Evolutionary conservation across 2,329 filamentous ascomycete species (phyloP).

Genomic region (Hypoxylon sp.): DNA sequence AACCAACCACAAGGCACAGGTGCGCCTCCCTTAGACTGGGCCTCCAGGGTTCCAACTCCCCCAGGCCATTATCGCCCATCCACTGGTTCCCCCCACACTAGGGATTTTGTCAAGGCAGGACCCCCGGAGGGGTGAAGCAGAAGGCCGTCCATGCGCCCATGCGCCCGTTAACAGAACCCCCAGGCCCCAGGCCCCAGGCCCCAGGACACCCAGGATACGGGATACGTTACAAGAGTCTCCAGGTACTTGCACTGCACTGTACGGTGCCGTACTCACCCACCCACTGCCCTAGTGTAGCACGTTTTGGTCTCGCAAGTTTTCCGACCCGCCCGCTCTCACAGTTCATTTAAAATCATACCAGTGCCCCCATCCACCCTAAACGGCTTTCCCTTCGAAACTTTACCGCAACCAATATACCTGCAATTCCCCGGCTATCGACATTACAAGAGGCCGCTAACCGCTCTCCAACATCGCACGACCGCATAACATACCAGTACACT

Average conservation of each 20-base stretch:
- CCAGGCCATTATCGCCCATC: slow-evolving; percentile 43
- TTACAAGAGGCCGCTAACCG: slow-evolving; percentile 27
- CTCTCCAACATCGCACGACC: slow-evolving; percentile 19
- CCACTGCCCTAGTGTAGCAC: slow-evolving; percentile 39
- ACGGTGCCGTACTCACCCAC: slow-evolving; percentile 31
- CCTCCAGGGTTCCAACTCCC: slow-evolving; percentile 43
- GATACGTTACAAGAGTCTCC: slow-evolving; percentile 42
- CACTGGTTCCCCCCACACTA: slow-evolving; percentile 48
- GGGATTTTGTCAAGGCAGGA: slow-evolving; percentile 44
- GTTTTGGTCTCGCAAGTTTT: slow-evolving; percentile 41
- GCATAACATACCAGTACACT: slow-evolving; percentile 8
- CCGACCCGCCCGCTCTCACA: slow-evolving; percentile 47
- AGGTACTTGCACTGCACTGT: slow-evolving; percentile 46
- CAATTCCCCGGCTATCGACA: slow-evolving; percentile 33
- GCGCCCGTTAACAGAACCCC: neutral
- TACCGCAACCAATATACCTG: slow-evolving; percentile 43
- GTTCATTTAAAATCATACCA: slow-evolving; percentile 53
- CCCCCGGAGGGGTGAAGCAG: slow-evolving; percentile 34
- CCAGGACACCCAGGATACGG: slow-evolving; percentile 9
- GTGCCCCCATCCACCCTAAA: slow-evolving; percentile 51
- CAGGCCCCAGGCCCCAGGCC: no score
- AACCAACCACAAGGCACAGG: slow-evolving; percentile 33
- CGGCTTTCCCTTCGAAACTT: slow-evolving; percentile 49
- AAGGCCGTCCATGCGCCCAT: neutral
- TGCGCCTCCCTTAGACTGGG: slow-evolving; percentile 36